Base-by-base conservation (phyloP, 108 stramenopile genomes). In the Fragilaria radians region DNA sequence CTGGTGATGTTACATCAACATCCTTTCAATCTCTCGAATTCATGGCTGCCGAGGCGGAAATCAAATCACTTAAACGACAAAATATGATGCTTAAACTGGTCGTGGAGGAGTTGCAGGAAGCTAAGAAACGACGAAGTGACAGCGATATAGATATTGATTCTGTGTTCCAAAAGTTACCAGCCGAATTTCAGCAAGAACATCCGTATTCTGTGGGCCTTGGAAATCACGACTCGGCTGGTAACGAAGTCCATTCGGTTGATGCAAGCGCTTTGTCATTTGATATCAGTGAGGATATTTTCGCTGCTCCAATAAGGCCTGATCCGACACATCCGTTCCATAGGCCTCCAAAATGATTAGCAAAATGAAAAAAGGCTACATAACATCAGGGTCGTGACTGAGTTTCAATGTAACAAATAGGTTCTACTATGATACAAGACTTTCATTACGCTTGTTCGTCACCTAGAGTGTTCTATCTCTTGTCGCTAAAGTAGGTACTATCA, bases 91-190 rank as follows among this genome's bases (percentile, higher is more conserved):
- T 26, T 17, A 0, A 29, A 23, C 46, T 48, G 3, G 25, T 54
- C 29, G 27, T 50, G 7, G 48, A 48, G 28, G 27, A 28, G 45
- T 19, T 54, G 33, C 27, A 59, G 61, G 29, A 61, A 23, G 46
- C 48, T 24, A 32, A 5, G 4, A 4, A 9, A 5, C 49, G 57
- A 11, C 27, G 9, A 68, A 47, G n/a, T 14, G 36, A 42, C 36
- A 42, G 36, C 36, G 36, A 42, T 42, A 42, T 42, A 7, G 36
- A 42, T 42, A 14, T 42, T 14, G 36, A 42, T 42, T 42, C 36
- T 42, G 14, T 42, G 7, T 42, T 11, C 36, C 36, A 11, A 14
- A 42, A 42, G 36, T 42, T 42, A 14, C 36, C 36, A 42, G 11
- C 14, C 14, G 36, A 42, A 42, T 7, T 7, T 7, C 36, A 42